Evolutionary conservation across 257 asterid species (phyloP).

Genomic region (Voacanga thouarsii): DNA sequence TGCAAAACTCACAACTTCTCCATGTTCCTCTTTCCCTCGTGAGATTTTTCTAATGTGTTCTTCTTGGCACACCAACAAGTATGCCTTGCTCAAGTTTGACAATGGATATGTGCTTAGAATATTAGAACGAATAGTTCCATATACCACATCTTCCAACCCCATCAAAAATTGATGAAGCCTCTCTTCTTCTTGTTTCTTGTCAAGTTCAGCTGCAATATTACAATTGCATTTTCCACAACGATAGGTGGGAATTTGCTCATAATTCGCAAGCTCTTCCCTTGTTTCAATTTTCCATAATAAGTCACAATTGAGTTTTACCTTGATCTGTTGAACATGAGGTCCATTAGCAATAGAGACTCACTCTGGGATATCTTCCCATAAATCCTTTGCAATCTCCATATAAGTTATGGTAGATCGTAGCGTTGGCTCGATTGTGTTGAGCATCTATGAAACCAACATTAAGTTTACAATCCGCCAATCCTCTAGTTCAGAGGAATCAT

Average conservation of each 20-base stretch:
- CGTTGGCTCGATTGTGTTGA: constrained; percentile 18
- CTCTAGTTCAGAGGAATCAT: background rate
- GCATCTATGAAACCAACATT: constrained; percentile 22
- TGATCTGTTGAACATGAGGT: constrained; percentile 6
- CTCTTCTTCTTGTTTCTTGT: background rate
- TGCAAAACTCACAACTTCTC: too few relatives aligned
- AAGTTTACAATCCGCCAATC: constrained; percentile 24
- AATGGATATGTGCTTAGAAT: background rate
- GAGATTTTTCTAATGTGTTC: too few relatives aligned
- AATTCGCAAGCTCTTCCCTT: constrained; percentile 3
- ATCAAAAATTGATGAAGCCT: background rate
- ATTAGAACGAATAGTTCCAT: background rate
- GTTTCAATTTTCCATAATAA: constrained; percentile 13
- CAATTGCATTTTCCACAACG: background rate
- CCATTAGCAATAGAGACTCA: constrained; percentile 10
- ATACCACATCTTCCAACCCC: background rate
- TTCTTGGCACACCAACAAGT: too few relatives aligned
- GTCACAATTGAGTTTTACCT: background rate
- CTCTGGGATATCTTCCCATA: constrained; percentile 15
- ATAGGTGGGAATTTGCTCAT: background rate
- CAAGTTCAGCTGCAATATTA: background rate
- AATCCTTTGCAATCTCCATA: constrained; percentile 7
- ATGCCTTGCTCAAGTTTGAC: background rate
- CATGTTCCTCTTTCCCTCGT: too few relatives aligned
- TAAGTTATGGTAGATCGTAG: constrained; percentile 14